These are phyloP conservation scores for Aureobasidium zeae DNA, from an alignment of 2,329 filamentous ascomycete species.

Conservation along the genomic window DNA sequence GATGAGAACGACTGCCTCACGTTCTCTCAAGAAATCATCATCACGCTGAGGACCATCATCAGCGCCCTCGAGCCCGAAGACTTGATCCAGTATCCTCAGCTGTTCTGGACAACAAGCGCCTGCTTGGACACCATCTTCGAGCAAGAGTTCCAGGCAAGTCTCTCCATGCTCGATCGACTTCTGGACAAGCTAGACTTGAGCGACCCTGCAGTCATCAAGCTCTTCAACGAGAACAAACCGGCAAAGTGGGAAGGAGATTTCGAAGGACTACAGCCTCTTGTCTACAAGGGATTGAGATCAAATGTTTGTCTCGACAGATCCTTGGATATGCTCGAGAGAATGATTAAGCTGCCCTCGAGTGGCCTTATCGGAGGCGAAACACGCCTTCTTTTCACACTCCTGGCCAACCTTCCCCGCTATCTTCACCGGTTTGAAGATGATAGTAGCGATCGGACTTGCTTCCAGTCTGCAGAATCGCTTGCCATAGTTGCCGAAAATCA, in stretches of 20 bases:
- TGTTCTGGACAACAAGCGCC: constrained; percentile 97
- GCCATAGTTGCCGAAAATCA: constrained; percentile 64
- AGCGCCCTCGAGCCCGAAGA: constrained; percentile 70
- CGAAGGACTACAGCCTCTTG: constrained; percentile 71
- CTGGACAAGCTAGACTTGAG: constrained; percentile 75
- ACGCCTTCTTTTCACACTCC: constrained; percentile 71
- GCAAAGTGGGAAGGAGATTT: constrained; percentile 82
- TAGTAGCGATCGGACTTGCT: constrained; percentile 35
- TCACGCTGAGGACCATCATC: constrained; percentile 86
- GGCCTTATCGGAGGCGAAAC: constrained; percentile 72
- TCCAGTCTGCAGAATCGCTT: constrained; percentile 59
- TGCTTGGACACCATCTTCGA: constrained; percentile 97
- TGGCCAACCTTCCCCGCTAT: constrained; percentile 87
- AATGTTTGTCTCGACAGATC: constrained; percentile 72
- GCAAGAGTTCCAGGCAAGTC: constrained; percentile 80
- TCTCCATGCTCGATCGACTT: constrained; percentile 84
- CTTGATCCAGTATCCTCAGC: constrained; percentile 79
- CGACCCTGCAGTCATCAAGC: constrained; percentile 56
- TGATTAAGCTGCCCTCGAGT: constrained; percentile 71
- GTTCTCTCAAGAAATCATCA: constrained; percentile 96
- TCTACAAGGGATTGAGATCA: constrained; percentile 89
- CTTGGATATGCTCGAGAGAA: constrained; percentile 64
- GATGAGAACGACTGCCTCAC: constrained; percentile 89
- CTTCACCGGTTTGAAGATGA: constrained; percentile 64
- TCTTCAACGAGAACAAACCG: constrained; percentile 70